phyloP scores from a whole-genome alignment of 2,329 filamentous ascomycete species.

The Fusarium clavum region DNA sequence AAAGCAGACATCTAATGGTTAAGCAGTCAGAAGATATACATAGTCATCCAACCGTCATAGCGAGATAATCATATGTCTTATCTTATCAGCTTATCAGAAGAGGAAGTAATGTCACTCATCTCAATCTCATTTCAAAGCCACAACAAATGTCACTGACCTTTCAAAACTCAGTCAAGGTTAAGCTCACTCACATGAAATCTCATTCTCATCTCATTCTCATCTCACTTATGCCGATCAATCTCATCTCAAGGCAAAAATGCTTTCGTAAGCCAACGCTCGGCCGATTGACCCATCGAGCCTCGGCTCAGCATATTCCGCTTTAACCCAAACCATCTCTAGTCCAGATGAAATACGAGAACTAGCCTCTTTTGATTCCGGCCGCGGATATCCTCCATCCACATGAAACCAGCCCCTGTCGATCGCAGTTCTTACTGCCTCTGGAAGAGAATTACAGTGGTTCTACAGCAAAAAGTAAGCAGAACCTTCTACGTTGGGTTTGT shows the following conservation, averaged over 20 bases:
- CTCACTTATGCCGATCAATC: neutral
- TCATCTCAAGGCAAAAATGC: neutral
- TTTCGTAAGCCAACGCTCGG: constrained; percentile 1
- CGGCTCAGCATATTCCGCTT: constrained; percentile 6
- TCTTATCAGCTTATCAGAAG: neutral
- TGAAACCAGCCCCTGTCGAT: constrained; percentile 32
- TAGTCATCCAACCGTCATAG: neutral
- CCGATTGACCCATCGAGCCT: constrained; percentile 14
- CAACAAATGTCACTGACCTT: neutral
- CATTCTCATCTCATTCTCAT: neutral
- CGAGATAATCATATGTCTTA: neutral
- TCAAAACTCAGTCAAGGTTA: no score
- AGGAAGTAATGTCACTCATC: neutral
- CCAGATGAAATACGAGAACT: constrained; percentile 14
- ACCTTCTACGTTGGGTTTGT: constrained; percentile 2
- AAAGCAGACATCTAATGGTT: no score
- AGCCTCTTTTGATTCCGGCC: neutral
- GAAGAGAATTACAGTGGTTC: neutral
- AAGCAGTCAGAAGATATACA: no score
- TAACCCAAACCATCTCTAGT: neutral
- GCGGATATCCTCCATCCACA: constrained; percentile 9
- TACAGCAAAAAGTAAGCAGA: neutral
- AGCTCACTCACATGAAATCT: neutral
- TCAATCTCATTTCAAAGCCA: neutral
- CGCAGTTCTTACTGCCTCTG: constrained; percentile 8